Evolutionary conservation across 352 stramenopile genomes (phyloP).

Genomic region (Plasmopara halstedii): DNA sequence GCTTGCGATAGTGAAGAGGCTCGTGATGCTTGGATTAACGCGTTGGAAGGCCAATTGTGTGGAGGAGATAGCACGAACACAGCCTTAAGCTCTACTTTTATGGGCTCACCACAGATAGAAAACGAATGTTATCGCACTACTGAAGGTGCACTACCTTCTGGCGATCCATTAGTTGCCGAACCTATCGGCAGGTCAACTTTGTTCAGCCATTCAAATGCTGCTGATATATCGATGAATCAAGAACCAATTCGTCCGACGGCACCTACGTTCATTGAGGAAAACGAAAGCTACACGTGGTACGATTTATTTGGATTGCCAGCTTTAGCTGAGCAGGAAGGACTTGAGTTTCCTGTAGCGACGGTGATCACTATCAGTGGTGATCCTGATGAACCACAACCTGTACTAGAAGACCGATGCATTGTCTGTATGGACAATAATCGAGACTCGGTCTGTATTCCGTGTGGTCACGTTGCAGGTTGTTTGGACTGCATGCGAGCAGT

Average conservation of each 20-base stretch:
- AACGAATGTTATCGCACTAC: slow-evolving; percentile 4
- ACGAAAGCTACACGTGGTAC: slow-evolving; percentile 11
- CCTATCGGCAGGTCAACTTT: not conserved
- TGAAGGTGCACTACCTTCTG: slow-evolving; percentile 1
- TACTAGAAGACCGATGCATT: slow-evolving; percentile 26
- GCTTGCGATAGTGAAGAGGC: slow-evolving; percentile 27
- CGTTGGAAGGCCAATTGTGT: slow-evolving; percentile 16
- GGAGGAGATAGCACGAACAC: slow-evolving; percentile 9
- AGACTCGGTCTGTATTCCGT: slow-evolving; percentile 53
- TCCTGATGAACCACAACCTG: slow-evolving; percentile 13
- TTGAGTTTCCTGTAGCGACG: slow-evolving; percentile 12
- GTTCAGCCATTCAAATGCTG: slow-evolving; percentile 1
- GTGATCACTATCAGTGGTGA: slow-evolving; percentile 21
- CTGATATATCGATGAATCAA: slow-evolving; percentile 1
- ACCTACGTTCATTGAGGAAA: slow-evolving; percentile 24
- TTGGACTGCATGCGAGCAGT: slow-evolving; percentile 33
- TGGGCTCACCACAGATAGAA: slow-evolving; percentile 6
- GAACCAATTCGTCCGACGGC: slow-evolving; percentile 6
- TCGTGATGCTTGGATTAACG: slow-evolving; percentile 32
- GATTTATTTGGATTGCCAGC: not conserved
- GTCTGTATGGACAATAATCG: slow-evolving; percentile 43
- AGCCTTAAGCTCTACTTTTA: slow-evolving; percentile 5
- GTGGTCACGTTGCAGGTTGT: slow-evolving; percentile 52
- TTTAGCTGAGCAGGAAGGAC: not conserved
- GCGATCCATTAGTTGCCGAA: not conserved